Evolutionary conservation across 495 filamentous ascomycete species (phyloP), one percentile per base, ranked within the genome.

Genomic region (Neurospora sp.): DNA sequence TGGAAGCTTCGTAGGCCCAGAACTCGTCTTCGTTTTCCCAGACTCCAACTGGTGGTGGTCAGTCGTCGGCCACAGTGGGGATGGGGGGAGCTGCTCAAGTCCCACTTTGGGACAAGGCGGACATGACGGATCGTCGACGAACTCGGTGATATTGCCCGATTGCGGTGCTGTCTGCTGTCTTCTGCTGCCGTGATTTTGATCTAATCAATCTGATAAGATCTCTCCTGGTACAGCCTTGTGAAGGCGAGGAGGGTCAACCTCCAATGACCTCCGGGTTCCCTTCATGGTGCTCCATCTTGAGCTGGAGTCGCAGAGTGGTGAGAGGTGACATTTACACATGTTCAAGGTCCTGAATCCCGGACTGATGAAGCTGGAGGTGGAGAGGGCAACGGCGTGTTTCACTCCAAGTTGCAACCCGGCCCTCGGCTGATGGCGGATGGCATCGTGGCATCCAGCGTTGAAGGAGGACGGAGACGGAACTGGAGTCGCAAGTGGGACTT

Each of bases 381-480:
- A 31, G 27, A 31, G 27, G 27, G 27, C 27, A 31, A 31, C 27
- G 27, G 27, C 27, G 27, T 31, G 27, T 31, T 31, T 31, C 27
- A 31, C 27, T 31, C 27, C 27, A 31, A 31, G 27, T 31, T 31
- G 27, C 20, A 61, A 31, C 53, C 22, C 39, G 31, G 20, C 40
- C 65, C 71, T 69, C 71, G 71, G 71, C n/a, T 72, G 37, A 71
- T 37, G 37, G 14, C 27, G 27, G 53, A 61, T 61, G 27, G 53
- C 53, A 61, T 61, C 53, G 6, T 61, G 53, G 22, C 53, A 61
- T 61, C 48, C 48, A 35, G 37, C 27, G 37, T 69, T 35, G 35
- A 59, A n/a, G 38, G 16, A 39, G 40, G 18, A 22, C 14, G 48
- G 45, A 27, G 48, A 12, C 20, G 20, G n/a, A 53, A 40, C 6